These are phyloP conservation scores for Ammopiptanthus mongolicus DNA, from an alignment of 306 rosid species.

Conservation along the genomic window DNA sequence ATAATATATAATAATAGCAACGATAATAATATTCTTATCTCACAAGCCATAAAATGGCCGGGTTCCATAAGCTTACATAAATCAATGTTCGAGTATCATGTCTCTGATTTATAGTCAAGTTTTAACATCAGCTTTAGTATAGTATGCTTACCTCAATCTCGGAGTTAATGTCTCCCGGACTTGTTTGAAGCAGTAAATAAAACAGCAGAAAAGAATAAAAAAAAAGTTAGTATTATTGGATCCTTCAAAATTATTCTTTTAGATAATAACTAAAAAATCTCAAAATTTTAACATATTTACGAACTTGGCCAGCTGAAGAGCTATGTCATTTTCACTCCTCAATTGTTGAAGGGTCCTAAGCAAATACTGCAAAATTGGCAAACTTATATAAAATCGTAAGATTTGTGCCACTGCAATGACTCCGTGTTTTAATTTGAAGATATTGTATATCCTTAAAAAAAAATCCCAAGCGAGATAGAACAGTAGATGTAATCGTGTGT, in stretches of 20 bases:
- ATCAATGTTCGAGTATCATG: background rate
- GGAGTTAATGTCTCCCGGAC: constrained; percentile 49
- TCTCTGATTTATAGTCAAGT: background rate
- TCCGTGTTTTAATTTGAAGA: background rate
- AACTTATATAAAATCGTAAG: background rate
- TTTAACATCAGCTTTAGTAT: background rate
- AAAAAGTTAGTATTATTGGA: background rate
- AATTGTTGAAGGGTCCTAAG: constrained; percentile 43
- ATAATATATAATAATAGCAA: background rate
- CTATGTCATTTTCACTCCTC: constrained; percentile 47
- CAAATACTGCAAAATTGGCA: constrained; percentile 27
- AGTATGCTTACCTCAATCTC: constrained; percentile 39
- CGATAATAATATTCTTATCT: background rate
- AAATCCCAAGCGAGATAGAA: background rate
- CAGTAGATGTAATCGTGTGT: background rate
- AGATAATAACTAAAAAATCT: background rate
- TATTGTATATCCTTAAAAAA: background rate
- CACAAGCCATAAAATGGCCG: background rate
- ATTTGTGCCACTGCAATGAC: background rate
- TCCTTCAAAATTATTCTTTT: background rate
- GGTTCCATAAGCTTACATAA: no score
- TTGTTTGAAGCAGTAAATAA: constrained; percentile 5
- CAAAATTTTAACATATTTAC: constrained; percentile 2
- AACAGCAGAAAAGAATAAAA: background rate
- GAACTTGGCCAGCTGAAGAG: constrained; percentile 47